Evolutionary conservation across 768 basidiomycete species (phyloP).

Genomic region (Leccinum arenicola): DNA sequence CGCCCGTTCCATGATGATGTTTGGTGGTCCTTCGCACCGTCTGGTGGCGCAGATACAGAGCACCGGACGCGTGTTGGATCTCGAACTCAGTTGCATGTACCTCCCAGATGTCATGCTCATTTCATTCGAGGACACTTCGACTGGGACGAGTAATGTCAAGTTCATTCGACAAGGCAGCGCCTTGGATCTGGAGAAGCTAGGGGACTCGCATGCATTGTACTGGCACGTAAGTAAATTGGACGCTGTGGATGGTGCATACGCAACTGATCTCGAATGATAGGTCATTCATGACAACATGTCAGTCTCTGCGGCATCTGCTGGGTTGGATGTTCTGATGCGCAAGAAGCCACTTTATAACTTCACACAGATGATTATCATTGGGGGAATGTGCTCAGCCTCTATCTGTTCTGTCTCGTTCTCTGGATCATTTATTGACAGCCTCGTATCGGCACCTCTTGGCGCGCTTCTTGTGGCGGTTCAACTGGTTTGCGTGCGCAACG

Average conservation of each 20-base stretch:
- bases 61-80: constrained; percentile 75
- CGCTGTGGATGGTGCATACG: not conserved
- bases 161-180: constrained; percentile 70
- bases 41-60: constrained; percentile 79
- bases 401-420: constrained; percentile 73
- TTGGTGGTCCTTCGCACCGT: constrained; percentile 80
- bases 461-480: constrained; percentile 72
- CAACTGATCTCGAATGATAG: constrained; percentile 28
- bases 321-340: constrained; percentile 74
- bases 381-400: constrained; percentile 71
- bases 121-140: constrained; percentile 77
- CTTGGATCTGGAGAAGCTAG: constrained; percentile 75
- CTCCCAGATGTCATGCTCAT: constrained; percentile 74
- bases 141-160: constrained; percentile 79
- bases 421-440: constrained; percentile 75
- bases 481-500: constrained; percentile 66
- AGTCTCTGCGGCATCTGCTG: constrained; percentile 66
- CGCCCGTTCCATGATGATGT: constrained; percentile 86
- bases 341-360: constrained; percentile 57
- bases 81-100: constrained; percentile 71
- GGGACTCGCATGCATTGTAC: constrained; percentile 67
- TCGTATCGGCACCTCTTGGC: constrained; percentile 72
- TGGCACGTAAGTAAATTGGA: constrained; percentile 51
- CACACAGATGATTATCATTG: constrained; percentile 64
- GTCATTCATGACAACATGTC: constrained; percentile 83